phyloP scores from a whole-genome alignment of 1,284 basidiomycete species.

The Bjerkandera adusta region DNA sequence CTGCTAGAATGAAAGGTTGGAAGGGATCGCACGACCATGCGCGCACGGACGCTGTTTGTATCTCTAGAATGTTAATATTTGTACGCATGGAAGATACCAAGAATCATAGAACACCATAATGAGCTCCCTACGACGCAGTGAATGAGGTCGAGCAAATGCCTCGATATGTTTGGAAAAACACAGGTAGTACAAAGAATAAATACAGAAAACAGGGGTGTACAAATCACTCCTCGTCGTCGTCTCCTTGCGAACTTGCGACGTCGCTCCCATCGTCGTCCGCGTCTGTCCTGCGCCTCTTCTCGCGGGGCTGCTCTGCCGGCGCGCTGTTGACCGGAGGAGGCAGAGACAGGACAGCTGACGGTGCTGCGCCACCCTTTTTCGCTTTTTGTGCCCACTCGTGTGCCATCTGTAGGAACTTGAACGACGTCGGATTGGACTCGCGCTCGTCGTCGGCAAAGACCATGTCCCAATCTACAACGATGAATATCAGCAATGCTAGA shows the following conservation, averaged over 20 bases:
- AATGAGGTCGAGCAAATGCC: background rate
- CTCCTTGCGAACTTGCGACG: constrained; percentile 36
- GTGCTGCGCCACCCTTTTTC: constrained; percentile 23
- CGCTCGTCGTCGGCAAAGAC: constrained; percentile 94
- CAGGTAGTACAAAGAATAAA: constrained; percentile 4
- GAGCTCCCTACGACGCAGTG: background rate
- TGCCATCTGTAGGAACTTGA: constrained; percentile 93
- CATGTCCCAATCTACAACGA: constrained; percentile 82
- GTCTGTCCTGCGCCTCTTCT: constrained; percentile 14
- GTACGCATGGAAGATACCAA: background rate
- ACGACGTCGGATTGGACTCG: constrained; percentile 87
- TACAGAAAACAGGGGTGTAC: constrained; percentile 6
- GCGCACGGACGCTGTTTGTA: background rate
- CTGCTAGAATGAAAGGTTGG: too few relatives aligned
- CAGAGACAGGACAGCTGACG: constrained; percentile 18
- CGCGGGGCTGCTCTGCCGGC: background rate
- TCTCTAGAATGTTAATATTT: background rate
- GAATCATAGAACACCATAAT: background rate
- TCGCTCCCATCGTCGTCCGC: constrained; percentile 28
- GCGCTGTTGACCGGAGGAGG: background rate
- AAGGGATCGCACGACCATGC: too few relatives aligned
- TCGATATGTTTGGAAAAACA: background rate
- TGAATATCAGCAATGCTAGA: constrained; percentile 27
- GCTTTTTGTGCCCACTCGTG: constrained; percentile 73
- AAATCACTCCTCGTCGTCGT: constrained; percentile 15